phyloP scores from a whole-genome alignment of 768 basidiomycete genomes.

The Lactarius deliciosus region DNA sequence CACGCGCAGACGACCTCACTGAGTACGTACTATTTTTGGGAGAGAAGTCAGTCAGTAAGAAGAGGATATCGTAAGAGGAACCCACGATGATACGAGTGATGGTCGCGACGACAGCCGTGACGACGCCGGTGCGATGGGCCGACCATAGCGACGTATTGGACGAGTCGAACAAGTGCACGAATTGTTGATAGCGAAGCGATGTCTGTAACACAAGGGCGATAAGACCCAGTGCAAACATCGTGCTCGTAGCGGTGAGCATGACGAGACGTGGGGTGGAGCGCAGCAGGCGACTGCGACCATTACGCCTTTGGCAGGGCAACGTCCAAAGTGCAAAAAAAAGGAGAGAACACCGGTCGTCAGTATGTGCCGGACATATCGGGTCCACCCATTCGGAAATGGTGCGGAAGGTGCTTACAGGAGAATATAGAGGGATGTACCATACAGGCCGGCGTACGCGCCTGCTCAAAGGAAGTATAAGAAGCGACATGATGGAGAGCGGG shows the following conservation, averaged over 20 bases:
- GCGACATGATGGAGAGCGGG: background rate
- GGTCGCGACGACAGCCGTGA: slow-evolving; percentile 12
- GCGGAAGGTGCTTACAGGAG: slow-evolving; percentile 17
- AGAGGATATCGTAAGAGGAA: background rate
- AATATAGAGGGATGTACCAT: slow-evolving; percentile 20
- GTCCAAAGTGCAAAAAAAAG: background rate
- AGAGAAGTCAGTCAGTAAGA: background rate
- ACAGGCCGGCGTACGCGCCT: slow-evolving; percentile 19
- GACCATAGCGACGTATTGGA: slow-evolving; percentile 11
- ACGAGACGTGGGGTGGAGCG: slow-evolving; percentile 15
- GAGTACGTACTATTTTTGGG: slow-evolving; percentile 10
- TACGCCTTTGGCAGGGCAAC: slow-evolving; percentile 1
- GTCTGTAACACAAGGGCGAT: slow-evolving; percentile 19
- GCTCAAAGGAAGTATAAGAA: background rate
- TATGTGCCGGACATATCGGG: background rate
- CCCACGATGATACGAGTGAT: slow-evolving; percentile 14
- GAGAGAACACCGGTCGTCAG: background rate
- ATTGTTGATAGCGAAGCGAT: slow-evolving; percentile 10
- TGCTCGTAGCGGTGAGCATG: slow-evolving; percentile 21
- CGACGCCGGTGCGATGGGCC: background rate
- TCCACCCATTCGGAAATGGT: background rate
- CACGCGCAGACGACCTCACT: slow-evolving; percentile 16
- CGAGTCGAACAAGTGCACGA: background rate
- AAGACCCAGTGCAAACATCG: slow-evolving; percentile 17
- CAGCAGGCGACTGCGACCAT: background rate